These are phyloP conservation scores for Oryza coarctata DNA, from an alignment of 176 grass and related monocot genomes.

Conservation along the genomic window DNA sequence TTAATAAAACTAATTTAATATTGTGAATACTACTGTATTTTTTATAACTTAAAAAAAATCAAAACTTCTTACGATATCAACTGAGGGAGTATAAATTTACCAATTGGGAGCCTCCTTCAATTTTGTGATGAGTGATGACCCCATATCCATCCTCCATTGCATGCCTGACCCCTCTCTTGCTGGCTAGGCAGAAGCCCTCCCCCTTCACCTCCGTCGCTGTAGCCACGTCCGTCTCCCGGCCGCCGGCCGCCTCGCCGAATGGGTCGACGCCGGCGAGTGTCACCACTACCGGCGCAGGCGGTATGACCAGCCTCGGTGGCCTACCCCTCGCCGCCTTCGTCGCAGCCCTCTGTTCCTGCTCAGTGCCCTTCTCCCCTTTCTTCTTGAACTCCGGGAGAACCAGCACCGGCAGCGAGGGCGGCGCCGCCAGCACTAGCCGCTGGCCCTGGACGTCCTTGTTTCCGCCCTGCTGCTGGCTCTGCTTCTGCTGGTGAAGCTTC, in stretches of 20 bases:
- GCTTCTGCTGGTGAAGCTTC: not conserved
- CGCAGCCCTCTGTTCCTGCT: not conserved
- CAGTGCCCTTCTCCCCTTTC: not conserved
- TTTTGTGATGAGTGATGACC: constrained; percentile 11
- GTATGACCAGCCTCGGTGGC: constrained; percentile 61
- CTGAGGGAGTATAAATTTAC: constrained; percentile 50
- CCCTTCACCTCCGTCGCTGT: constrained; percentile 46
- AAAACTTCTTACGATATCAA: too few relatives aligned
- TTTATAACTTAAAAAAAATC: too few relatives aligned
- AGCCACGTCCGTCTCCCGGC: constrained; percentile 18
- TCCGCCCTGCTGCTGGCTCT: too few relatives aligned
- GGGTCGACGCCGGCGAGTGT: not conserved
- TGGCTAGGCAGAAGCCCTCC: constrained; percentile 53
- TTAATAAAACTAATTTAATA: too few relatives aligned
- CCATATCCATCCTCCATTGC: constrained; percentile 81
- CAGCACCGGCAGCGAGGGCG: not conserved
- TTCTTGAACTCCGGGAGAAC: constrained; percentile 1
- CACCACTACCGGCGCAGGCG: constrained; percentile 14
- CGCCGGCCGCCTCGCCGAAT: constrained; percentile 23
- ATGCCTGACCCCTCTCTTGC: constrained; percentile 55
- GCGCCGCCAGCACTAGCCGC: not conserved
- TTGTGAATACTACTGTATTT: too few relatives aligned
- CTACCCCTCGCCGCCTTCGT: constrained; percentile 34
- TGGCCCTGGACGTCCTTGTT: not conserved
- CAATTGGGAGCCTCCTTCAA: constrained; percentile 38